Evolutionary conservation across 768 basidiomycete species (phyloP), one percentile per base, ranked within the genome.

Genomic region (Hortiboletus flavorubellus): DNA sequence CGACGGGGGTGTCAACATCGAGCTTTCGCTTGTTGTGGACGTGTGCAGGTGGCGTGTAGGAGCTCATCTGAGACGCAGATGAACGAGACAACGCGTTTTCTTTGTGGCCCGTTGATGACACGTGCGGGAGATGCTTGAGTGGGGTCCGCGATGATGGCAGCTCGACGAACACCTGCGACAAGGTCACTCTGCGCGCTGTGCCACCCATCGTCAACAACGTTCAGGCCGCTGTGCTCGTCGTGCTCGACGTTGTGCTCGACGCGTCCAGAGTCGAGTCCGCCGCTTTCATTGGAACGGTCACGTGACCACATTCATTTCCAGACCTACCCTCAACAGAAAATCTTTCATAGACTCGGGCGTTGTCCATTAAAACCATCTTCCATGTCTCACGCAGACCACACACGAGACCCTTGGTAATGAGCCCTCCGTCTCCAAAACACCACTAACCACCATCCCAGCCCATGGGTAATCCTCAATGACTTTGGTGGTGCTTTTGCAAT

Each of bases 381-480:
- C 67, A 93, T 93, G 92, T 82, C 92, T 35, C 86, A 88, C 74
- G 89, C 91, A 66, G 93, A 96, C 75, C 93, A 95, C 75, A 91
- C 93, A 52, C 78, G 93, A 74, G 93, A 96, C 74, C 93, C 93
- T 55, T 96, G 93, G 93, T 88, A 67, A 57, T 80, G 61, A 23
- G 1, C 35, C n/a, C 39, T 34, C 21, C 15, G 35, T 18, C 14
- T 7, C 1, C 23, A 12, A 3, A 33, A n/a, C 29, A 2, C 45
- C 49, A 31, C 64, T 63, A 30, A 62, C 49, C 1, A 8, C 34
- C 40, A 21, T 33, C 16, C 14, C 65, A 98, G 96, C 75, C 96
- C 96, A 65, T 98, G 94, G 93, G 95, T 98, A 49, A 90, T 98
- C 69, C 86, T 98, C 64, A 97, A 92, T 78, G 96, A 98, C 78